Conservation (phyloP, 495 filamentous ascomycete genomes). For the Penicillium antarcticum region DNA sequence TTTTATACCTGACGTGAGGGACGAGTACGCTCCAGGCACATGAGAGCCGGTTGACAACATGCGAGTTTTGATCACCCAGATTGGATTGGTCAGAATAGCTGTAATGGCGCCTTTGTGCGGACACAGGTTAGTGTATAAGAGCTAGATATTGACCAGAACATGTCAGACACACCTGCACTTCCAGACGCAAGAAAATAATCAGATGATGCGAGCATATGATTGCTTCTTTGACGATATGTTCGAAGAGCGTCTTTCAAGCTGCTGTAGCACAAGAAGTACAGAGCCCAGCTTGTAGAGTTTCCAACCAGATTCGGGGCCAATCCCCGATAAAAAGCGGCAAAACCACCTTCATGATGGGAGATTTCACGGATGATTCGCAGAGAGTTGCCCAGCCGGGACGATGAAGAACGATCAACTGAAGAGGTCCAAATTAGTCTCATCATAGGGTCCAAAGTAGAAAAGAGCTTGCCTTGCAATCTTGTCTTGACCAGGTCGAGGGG, state of each 20-base stretch:
- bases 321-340: constrained; percentile 79
- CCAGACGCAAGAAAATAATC: constrained; percentile 86
- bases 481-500: constrained; percentile 96
- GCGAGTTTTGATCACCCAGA: constrained; percentile 98
- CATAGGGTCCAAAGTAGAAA: neutral
- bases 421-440: neutral
- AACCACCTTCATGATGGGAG: constrained; percentile 51
- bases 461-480: constrained; percentile 72
- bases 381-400: constrained; percentile 50
- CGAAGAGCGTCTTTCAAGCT: constrained; percentile 51
- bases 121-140: neutral
- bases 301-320: constrained; percentile 86
- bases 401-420: constrained; percentile 42
- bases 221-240: constrained; percentile 9
- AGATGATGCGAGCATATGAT: constrained; percentile 51
- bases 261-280: constrained; percentile 80
- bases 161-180: constrained; percentile 53
- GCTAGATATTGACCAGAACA: neutral
- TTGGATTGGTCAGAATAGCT: constrained; percentile 83
- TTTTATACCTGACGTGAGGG: constrained; percentile 62
- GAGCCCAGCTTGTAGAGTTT: constrained; percentile 84
- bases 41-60: constrained; percentile 82
- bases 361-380: constrained; percentile 54
- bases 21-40: constrained; percentile 76
- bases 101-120: constrained; percentile 54